These are phyloP conservation scores for Xylariaceae sp. DNA, from an alignment of 2,329 filamentous ascomycete genomes.

Conservation along the genomic window DNA sequence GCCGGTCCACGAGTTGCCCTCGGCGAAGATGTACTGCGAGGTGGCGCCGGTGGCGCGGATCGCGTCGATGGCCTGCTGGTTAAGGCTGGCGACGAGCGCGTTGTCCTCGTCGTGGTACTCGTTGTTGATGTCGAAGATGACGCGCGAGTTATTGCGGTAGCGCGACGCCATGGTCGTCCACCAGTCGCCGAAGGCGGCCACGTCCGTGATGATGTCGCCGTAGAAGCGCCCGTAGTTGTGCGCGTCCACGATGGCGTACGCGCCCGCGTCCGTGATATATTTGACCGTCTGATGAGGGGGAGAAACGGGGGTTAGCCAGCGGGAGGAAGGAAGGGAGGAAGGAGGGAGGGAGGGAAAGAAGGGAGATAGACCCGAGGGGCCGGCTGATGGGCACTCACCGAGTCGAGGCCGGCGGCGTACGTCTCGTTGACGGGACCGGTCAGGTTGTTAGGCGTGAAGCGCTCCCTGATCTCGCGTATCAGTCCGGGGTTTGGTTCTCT, in stretches of 20 bases:
- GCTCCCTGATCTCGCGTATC: conserved; percentile 38
- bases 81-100: conserved; percentile 48
- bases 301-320: too few species aligned
- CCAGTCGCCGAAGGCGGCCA: conserved; percentile 45
- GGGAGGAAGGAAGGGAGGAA: too few species aligned
- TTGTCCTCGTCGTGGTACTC: conserved; percentile 59
- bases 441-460: conserved; percentile 40
- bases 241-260: conserved; percentile 48
- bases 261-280: too few species aligned
- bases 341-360: too few species aligned
- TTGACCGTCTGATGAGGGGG: too few species aligned
- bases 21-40: conserved; percentile 46
- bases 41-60: conserved; percentile 54
- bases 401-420: conserved; percentile 20
- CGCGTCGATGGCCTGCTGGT: conserved; percentile 56
- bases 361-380: too few species aligned
- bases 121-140: conserved; percentile 62
- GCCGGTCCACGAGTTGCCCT: conserved; percentile 47
- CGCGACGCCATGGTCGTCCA: conserved; percentile 48
- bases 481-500: too few species aligned
- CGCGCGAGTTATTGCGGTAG: conserved; percentile 45
- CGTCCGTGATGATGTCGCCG: conserved; percentile 44
- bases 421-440: conserved; percentile 29
- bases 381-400: conserved; percentile 8
- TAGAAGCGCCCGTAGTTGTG: conserved; percentile 56